Base-by-base conservation (phyloP, 257 asterid species). In the Fraxinus anomala region DNA sequence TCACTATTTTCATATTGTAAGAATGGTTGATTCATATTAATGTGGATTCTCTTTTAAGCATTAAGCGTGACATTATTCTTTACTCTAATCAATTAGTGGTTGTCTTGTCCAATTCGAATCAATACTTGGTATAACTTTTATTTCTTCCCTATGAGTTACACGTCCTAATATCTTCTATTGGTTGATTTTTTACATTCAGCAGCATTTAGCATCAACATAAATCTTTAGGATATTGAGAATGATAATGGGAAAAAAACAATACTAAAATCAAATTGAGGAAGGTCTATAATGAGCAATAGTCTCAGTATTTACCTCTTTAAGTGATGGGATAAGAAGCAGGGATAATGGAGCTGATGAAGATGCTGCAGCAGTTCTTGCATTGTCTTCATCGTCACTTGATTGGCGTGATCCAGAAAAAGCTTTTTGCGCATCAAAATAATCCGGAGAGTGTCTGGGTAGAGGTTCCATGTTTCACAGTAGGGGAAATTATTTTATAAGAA, bases 361-460 rank as follows among this genome's bases (percentile, higher is more conserved):
- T 70, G 87, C 89, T 67, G 90, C 82, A 73, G 92, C 81, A 84
- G 80, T 95, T 86, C 92, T 89, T 47, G 91, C 88, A 82, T 80
- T 78, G 70, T 90, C 94, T 81, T 86, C 96, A 47, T 89, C 97
- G 59, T 89, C 96, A 82, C 86, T 89, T 79, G 87, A 28, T 70
- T 80, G 91, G 42, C 68, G 94, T 36, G 94, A 80, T 83, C 87
- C 91, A 69, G 87, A 77, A 86, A 89, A 89, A 79, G 86, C 92
- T 83, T 87, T 91, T 76, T 86, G 96, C 13, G 93, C 97, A 77
- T 90, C 97, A 75, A 85, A 88, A 84, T 93, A 92, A 82, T 93
- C 98, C 23, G 79, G 87, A 23, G 96, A 88, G 79, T 83, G 77
- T 77, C 98, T 91, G 89, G 68, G 83, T 75, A 65, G 75, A 74